phyloP scores from a whole-genome alignment of 805 yeast species.

The Starmera dryadoides region DNA sequence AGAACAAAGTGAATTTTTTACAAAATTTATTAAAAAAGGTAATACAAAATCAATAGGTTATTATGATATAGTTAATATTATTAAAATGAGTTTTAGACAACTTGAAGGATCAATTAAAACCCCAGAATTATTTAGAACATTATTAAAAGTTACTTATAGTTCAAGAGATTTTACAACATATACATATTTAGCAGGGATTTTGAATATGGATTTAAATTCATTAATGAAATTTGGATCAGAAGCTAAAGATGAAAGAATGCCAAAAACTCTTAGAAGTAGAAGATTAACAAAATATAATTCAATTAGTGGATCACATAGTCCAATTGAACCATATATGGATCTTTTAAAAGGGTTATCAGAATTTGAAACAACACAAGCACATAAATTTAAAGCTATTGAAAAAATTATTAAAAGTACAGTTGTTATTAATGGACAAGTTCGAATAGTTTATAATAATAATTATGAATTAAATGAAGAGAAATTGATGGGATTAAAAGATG shows the following conservation, averaged over 20 bases:
- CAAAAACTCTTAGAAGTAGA: too few species aligned
- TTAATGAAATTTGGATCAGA: too few species aligned
- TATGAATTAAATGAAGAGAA: not conserved
- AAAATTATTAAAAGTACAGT: not conserved
- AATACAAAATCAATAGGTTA: too few species aligned
- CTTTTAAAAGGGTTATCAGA: not conserved
- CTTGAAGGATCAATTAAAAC: too few species aligned
- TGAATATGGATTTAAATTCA: constrained; percentile 2
- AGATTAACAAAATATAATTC: not conserved
- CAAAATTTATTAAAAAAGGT: too few species aligned
- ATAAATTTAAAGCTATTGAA: not conserved
- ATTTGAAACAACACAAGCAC: not conserved
- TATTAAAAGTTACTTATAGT: too few species aligned
- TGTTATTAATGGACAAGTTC: not conserved
- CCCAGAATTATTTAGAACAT: too few species aligned
- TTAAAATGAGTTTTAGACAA: too few species aligned
- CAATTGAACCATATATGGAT: not conserved
- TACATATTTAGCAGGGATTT: too few species aligned
- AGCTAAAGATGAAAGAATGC: not conserved
- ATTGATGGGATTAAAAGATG: not conserved
- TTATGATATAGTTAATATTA: too few species aligned
- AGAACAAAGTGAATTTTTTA: too few species aligned
- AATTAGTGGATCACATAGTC: not conserved
- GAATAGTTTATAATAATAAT: not conserved
- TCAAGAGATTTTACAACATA: too few species aligned